Evolutionary conservation across 495 filamentous ascomycete species (phyloP).

Genomic region (Alectoria sarmentosa): DNA sequence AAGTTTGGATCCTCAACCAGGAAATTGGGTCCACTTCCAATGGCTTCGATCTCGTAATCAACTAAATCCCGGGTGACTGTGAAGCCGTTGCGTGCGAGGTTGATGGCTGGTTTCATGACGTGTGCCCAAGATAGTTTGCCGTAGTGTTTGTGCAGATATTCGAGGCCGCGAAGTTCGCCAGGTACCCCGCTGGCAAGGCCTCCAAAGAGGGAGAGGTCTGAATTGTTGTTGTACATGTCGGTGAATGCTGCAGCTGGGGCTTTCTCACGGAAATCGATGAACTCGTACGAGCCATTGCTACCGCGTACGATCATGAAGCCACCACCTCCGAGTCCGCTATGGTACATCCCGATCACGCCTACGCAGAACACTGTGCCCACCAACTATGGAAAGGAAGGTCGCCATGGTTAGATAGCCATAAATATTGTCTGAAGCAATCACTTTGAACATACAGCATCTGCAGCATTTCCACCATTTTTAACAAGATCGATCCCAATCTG

Average conservation of each 20-base stretch:
- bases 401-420: neutral
- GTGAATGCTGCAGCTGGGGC: slow-evolving; percentile 69
- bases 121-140: slow-evolving; percentile 62
- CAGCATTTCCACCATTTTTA: slow-evolving; percentile 62
- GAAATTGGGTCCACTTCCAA: slow-evolving; percentile 46
- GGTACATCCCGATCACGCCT: slow-evolving; percentile 78
- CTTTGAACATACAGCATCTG: slow-evolving; percentile 51
- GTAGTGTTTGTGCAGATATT: slow-evolving; percentile 67
- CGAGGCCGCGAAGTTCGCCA: slow-evolving; percentile 72
- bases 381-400: slow-evolving; percentile 33
- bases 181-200: slow-evolving; percentile 76
- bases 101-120: slow-evolving; percentile 63
- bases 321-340: slow-evolving; percentile 83
- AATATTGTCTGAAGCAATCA: neutral
- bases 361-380: slow-evolving; percentile 68
- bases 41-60: slow-evolving; percentile 53
- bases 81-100: slow-evolving; percentile 72
- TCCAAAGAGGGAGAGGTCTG: slow-evolving; percentile 41
- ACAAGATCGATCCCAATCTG: slow-evolving; percentile 67
- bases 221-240: slow-evolving; percentile 70
- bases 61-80: slow-evolving; percentile 60
- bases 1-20: slow-evolving; percentile 65
- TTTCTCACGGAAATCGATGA: slow-evolving; percentile 78
- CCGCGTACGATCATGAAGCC: slow-evolving; percentile 70
- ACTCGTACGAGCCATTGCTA: slow-evolving; percentile 51